phyloP scores from a whole-genome alignment of 208 protist genomes.

The Acanthamoeba castellanii region DNA sequence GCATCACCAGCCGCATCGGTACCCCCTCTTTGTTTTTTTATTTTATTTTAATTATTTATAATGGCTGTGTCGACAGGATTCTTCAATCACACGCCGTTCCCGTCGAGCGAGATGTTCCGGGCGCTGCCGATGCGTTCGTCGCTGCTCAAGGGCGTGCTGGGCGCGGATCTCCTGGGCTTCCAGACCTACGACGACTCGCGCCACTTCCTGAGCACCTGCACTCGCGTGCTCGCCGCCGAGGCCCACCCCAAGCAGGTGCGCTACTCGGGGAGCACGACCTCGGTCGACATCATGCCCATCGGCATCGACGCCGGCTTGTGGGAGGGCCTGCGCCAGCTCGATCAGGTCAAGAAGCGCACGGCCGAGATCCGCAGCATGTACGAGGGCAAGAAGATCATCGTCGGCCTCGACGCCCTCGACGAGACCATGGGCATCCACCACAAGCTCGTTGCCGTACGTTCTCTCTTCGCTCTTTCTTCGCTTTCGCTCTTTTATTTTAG shows the following conservation, averaged over 20 bases:
- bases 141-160: constrained; percentile 87
- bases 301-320: constrained; percentile 78
- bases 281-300: constrained; percentile 79
- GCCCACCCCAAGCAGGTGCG: constrained; percentile 47
- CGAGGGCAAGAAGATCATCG: constrained; percentile 86
- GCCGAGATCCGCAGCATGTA: constrained; percentile 79
- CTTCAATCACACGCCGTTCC: constrained; percentile 90
- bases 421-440: constrained; percentile 89
- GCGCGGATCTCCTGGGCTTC: constrained; percentile 84
- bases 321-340: background rate
- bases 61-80: constrained; percentile 74
- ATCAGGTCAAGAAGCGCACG: constrained; percentile 60
- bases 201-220: constrained; percentile 86
- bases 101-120: constrained; percentile 87
- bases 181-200: constrained; percentile 88
- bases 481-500: background rate
- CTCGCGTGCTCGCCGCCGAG: constrained; percentile 79
- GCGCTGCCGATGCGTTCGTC: constrained; percentile 82
- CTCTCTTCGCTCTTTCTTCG: background rate
- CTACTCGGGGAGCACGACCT: constrained; percentile 69
- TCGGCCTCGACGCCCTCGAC: constrained; percentile 89
- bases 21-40: background rate
- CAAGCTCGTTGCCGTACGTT: constrained; percentile 81
- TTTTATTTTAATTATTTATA: background rate
- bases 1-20: constrained; percentile 45